Evolutionary conservation across 2,329 filamentous ascomycete genomes (phyloP), one percentile per base, ranked within the genome.

Genomic region (Cytospora mali): DNA sequence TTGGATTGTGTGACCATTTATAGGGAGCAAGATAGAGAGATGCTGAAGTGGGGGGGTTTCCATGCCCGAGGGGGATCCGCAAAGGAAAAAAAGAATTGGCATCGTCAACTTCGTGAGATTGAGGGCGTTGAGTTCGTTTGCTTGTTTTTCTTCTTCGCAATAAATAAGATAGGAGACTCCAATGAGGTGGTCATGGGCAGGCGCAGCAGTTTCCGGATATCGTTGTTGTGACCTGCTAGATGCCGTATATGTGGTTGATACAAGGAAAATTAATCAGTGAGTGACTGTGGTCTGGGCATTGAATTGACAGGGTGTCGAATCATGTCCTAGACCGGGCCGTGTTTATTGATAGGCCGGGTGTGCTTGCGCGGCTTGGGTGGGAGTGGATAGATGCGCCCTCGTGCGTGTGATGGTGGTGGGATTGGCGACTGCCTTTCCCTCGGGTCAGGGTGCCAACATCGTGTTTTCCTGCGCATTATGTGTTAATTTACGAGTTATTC

Each of bases 391-490:
- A 46, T 46, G 42, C n/a, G n/a, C 58, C 53, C 39, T 51, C 50
- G 9, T 72, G 69, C 6, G 69, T 65, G 61, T 75, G 74, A 46
- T 69, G 65, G 56, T 73, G 69, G 61, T 74, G 71, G 29, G 73
- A 68, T 65, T 79, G 69, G 39, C 80, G 80, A 63, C 78, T 75
- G 68, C 78, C 79, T 72, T 79, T 81, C 55, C 76, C 75, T 64
- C 77, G 78, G 62, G 81, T 78, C 56, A 89, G 74, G 60, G 81
- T 85, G 60, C 85, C 83, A 55, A 92, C 89, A 73, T 92, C 89
- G 71, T 92, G 89, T 78, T 90, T 91, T 68, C 89, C 88, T 90
- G 55, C 27, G 16, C 42, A 29, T 23, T 3, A 7, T 6, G 9
- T 16, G 53, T 62, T 42, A 62, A 53, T 29, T 23, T 13, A 42